Evolutionary conservation across 2,329 filamentous ascomycete genomes (phyloP), one percentile per base, ranked within the genome.

Genomic region (Lecanicillium sp.): DNA sequence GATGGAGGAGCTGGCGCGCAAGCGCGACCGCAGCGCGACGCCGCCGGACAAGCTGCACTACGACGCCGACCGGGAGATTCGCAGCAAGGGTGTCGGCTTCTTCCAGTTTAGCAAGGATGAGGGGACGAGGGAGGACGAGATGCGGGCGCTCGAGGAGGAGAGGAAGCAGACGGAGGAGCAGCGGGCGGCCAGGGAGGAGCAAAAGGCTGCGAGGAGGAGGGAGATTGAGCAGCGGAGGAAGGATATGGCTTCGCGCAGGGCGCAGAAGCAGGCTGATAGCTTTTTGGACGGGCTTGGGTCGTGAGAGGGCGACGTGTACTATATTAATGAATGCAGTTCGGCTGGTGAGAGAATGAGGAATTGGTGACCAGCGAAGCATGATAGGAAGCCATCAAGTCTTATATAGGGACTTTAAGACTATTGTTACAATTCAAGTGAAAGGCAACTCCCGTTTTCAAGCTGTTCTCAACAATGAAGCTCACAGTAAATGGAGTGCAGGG

Each of bases 61-160:
- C 61, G 84, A 96, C 58, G 87, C 87, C 2, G 75, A 77, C 44
- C 74, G 73, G 44, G 92, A 98, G 70, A 79, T 95, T 35, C 72
- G 92, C 44, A 87, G 79, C 32, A 90, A 92, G 52, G 92, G 92
- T 4, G 86, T 85, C 0, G 92, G 86, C 0, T 98, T 97, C 63
- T 96, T 88, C 65, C 80, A 84, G 41, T 97, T 98, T 57, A 87
- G 82, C 42, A 76, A 74, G 47, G 84, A 94, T 58, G 80, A 83
- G 54, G 79, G 74, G 47, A 68, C 70, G 46, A 69, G 81, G 54
- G 61, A 62, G 51, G 51, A 52, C 35, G 86, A 97, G 69, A 95
- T 97, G 86, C 71, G 76, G 48, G 73, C 71, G 32, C 65, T 96
- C 40, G 73, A 78, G 46, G 68, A 71, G 49, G 80, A 87, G 57